A percentile compares a stretch with the other conserved stretches of the same genome.
Conservation (phyloP, 495 filamentous ascomycete species). For the Xylaria bambusicola region DNA sequence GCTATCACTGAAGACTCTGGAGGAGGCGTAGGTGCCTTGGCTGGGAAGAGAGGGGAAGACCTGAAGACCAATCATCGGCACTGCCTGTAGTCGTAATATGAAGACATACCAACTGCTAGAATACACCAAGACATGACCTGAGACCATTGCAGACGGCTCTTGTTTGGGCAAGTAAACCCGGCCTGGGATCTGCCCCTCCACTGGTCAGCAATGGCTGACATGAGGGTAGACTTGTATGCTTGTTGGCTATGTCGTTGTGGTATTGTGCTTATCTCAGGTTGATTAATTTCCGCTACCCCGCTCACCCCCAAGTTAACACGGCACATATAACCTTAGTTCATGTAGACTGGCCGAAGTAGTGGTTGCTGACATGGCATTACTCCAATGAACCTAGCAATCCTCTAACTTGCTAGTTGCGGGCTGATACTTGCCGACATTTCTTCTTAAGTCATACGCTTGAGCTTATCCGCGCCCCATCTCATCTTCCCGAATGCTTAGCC, state of each 20-base stretch:
- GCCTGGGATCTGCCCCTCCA: not conserved
- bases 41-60: too few relatives aligned
- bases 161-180: not conserved
- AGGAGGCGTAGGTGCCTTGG: too few relatives aligned
- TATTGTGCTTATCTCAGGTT: slow-evolving; percentile 7
- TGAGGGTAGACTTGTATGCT: not conserved
- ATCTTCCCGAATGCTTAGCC: too few relatives aligned
- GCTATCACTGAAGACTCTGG: too few relatives aligned
- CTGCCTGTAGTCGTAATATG: not conserved
- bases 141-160: not conserved
- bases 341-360: too few relatives aligned
- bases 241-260: not conserved
- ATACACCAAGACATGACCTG: not conserved
- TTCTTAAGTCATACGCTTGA: too few relatives aligned
- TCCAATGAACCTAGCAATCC: too few relatives aligned
- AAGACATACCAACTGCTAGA: not conserved
- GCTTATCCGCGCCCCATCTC: too few relatives aligned
- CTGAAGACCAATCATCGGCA: not conserved
- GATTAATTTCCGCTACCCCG: not conserved
- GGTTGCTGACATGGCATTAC: not conserved
- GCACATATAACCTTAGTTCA: not conserved
- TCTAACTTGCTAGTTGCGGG: too few relatives aligned
- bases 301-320: not conserved
- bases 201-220: slow-evolving; percentile 1
- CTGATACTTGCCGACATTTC: too few relatives aligned